These are phyloP conservation scores for Rhizomucor pusillus DNA, from an alignment of 371 early-diverging fungal genomes.

Conservation along the genomic window DNA sequence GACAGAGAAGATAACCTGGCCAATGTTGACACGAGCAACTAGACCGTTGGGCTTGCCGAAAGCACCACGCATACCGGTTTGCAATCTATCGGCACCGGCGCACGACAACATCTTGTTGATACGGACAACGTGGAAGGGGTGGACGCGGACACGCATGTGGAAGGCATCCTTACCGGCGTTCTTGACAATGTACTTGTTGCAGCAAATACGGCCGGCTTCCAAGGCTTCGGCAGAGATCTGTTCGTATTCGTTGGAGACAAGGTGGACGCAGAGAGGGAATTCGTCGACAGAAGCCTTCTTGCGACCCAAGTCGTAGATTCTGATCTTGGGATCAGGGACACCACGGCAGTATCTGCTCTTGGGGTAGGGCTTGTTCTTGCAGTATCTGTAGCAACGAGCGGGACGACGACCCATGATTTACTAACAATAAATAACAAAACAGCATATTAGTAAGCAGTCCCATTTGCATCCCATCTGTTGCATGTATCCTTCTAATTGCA, in stretches of 20 bases:
- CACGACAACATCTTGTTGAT: constrained; percentile 99
- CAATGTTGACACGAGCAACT: constrained; percentile 99
- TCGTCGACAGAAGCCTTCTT: constrained; percentile 99
- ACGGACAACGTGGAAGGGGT: constrained; percentile 99
- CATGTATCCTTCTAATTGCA: no score
- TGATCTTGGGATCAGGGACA: constrained; percentile 99
- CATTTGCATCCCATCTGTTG: no score
- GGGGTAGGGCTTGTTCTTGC: constrained; percentile 99
- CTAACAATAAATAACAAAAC: no score
- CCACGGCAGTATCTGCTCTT: constrained; percentile 99
- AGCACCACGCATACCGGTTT: constrained; percentile 99
- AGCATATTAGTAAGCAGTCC: no score
- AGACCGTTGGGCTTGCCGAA: constrained; percentile 99
- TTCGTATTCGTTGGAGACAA: constrained; percentile 98
- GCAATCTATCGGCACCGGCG: constrained; percentile 99
- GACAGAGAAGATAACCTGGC: constrained; percentile 97
- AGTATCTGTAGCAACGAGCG: constrained; percentile 99
- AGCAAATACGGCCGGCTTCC: constrained; percentile 99
- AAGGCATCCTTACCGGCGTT: constrained; percentile 99
- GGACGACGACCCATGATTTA: constrained; percentile 97
- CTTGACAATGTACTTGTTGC: constrained; percentile 99
- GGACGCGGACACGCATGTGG: constrained; percentile 99
- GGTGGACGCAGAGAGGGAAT: constrained; percentile 97
- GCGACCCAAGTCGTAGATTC: constrained; percentile 99
- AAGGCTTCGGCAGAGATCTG: constrained; percentile 99